phyloP scores from a whole-genome alignment of 345 rosid species.

The Boechera divaricarpa region DNA sequence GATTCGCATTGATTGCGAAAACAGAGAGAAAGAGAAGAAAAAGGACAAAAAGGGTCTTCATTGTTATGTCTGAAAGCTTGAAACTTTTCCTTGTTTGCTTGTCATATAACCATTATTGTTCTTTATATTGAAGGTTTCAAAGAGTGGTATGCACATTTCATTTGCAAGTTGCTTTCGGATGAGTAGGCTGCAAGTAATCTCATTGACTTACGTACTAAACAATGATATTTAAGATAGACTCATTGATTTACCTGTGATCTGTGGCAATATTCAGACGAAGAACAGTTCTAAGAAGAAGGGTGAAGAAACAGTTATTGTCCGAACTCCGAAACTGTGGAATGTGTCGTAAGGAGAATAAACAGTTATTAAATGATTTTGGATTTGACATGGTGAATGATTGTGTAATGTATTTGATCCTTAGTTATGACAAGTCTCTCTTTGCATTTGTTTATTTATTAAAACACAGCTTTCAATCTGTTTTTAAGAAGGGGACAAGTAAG shows the following conservation, averaged over 20 bases:
- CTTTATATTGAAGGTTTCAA: conserved; percentile 41
- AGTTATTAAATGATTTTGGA: conserved; percentile 9
- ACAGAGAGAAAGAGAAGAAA: conserved; percentile 32
- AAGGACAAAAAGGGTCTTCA: conserved; percentile 39
- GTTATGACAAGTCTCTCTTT: conserved; percentile 9
- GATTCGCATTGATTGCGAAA: conserved; percentile 18
- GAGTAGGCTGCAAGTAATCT: conserved; percentile 41
- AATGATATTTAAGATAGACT: conserved; percentile 8
- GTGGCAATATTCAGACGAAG: conserved; percentile 35
- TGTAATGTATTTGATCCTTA: not conserved
- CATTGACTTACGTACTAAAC: conserved; percentile 39
- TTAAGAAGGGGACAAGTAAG: conserved; percentile 26
- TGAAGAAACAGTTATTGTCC: conserved; percentile 29
- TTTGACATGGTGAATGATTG: conserved; percentile 12
- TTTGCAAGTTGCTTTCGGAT: conserved; percentile 39
- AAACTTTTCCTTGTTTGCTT: conserved; percentile 23
- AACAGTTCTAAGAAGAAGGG: conserved; percentile 38
- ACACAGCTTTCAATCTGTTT: not conserved
- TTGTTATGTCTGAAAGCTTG: conserved; percentile 20
- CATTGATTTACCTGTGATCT: conserved; percentile 36
- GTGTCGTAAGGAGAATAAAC: conserved; percentile 18
- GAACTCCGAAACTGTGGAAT: conserved; percentile 36
- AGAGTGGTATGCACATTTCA: conserved; percentile 45
- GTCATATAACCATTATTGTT: conserved; percentile 22
- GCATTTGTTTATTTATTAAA: not conserved